A percentile compares a stretch with the other conserved stretches of the same genome.
phyloP scores from a whole-genome alignment of 1,139 yeast genomes.

The Debaryomycetaceae sp. region DNA sequence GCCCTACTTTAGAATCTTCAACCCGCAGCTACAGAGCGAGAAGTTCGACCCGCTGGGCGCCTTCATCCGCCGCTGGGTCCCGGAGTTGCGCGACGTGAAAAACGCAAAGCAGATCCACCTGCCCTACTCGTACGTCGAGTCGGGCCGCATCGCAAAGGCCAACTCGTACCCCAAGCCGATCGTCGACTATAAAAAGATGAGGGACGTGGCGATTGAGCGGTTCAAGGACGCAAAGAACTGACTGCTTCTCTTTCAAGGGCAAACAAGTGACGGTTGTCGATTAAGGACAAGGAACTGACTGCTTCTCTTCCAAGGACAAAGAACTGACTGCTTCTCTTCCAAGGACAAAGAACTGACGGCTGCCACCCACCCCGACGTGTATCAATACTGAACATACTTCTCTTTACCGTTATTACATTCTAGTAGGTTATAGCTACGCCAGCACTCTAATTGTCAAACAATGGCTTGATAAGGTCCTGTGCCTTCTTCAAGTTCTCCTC shows the following conservation, averaged over 20 bases:
- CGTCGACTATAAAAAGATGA: slow-evolving; percentile 24
- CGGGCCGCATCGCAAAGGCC: slow-evolving; percentile 7
- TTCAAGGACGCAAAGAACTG: slow-evolving; percentile 22
- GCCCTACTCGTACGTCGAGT: slow-evolving; percentile 18
- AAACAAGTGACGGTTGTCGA: too few relatives aligned
- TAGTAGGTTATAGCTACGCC: slow-evolving; percentile 1
- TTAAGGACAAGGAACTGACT: slow-evolving; percentile 13
- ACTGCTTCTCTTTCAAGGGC: too few relatives aligned
- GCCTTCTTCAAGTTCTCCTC: slow-evolving; percentile 21
- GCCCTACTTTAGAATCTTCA: slow-evolving; percentile 46
- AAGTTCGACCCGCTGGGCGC: slow-evolving; percentile 37
- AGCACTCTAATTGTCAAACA: slow-evolving; percentile 4
- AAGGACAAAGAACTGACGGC: too few relatives aligned
- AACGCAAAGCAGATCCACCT: slow-evolving; percentile 21
- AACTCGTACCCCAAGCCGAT: slow-evolving; percentile 33
- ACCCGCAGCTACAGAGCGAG: slow-evolving; percentile 40
- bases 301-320: too few relatives aligned
- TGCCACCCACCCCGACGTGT: too few relatives aligned
- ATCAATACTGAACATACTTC: too few relatives aligned
- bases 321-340: slow-evolving; percentile 6
- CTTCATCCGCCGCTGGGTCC: slow-evolving; percentile 40
- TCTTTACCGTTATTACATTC: too few relatives aligned
- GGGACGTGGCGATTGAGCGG: slow-evolving; percentile 27
- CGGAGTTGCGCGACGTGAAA: slow-evolving; percentile 27
- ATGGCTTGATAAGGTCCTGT: slow-evolving; percentile 14